A percentile compares a stretch with the other conserved stretches of the same genome.
Conservation (phyloP, 352 stramenopile species). For the Pythium insidiosum region DNA sequence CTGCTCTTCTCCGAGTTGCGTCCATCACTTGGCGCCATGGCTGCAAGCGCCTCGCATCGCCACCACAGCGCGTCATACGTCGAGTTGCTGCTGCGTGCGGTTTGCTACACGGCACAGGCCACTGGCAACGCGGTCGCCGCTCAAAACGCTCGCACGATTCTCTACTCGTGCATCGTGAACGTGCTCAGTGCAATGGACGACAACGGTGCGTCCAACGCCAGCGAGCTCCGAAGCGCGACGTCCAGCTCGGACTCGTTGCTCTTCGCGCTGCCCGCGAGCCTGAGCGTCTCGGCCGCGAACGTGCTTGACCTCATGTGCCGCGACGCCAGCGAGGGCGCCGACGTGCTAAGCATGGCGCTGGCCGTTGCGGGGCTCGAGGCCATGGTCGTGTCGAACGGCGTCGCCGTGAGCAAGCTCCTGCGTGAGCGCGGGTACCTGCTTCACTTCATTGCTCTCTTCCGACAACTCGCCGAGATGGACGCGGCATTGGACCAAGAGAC, state of each 20-base stretch:
- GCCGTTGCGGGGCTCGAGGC: slow-evolving; percentile 66
- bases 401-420: slow-evolving; percentile 41
- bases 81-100: slow-evolving; percentile 54
- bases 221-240: too few species aligned
- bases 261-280: background rate
- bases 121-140: slow-evolving; percentile 65
- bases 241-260: background rate
- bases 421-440: slow-evolving; percentile 71
- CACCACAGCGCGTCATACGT: slow-evolving; percentile 41
- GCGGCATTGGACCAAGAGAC: slow-evolving; percentile 48
- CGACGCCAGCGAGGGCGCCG: slow-evolving; percentile 70
- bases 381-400: slow-evolving; percentile 42
- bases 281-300: slow-evolving; percentile 33
- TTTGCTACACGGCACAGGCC: slow-evolving; percentile 44
- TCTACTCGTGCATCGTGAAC: slow-evolving; percentile 76
- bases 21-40: slow-evolving; percentile 8
- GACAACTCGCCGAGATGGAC: slow-evolving; percentile 65
- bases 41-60: slow-evolving; percentile 9
- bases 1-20: slow-evolving; percentile 35
- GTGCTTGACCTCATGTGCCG: slow-evolving; percentile 65
- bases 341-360: slow-evolving; percentile 75
- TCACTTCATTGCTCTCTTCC: slow-evolving; percentile 76
- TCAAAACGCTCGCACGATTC: slow-evolving; percentile 65
- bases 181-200: slow-evolving; percentile 22
- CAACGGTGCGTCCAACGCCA: too few species aligned